A percentile compares a stretch with the other conserved stretches of the same genome.
Evolutionary conservation across 78 protist species (phyloP).

Genomic region (Guillardia theta): DNA sequence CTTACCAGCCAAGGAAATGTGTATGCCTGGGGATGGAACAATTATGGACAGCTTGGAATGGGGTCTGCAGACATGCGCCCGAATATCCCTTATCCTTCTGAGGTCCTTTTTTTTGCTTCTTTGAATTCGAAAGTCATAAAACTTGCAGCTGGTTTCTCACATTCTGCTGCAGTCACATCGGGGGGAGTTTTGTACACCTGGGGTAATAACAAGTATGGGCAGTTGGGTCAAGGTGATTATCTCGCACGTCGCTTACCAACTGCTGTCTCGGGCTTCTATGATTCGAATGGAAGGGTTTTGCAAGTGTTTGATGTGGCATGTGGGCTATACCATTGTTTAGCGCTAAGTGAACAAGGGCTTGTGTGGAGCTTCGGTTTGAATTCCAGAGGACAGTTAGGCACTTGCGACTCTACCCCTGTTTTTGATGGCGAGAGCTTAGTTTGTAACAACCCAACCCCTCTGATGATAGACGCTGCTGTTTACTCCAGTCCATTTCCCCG

Average conservation of each 20-base stretch:
- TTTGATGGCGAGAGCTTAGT: neutral
- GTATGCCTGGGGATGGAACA: neutral
- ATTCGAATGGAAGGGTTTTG: neutral
- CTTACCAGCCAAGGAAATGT: neutral
- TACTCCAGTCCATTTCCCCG: neutral
- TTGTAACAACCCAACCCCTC: neutral
- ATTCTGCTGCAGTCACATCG: neutral
- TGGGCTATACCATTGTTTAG: neutral
- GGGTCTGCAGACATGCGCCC: neutral
- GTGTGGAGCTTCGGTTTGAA: neutral
- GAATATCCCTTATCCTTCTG: neutral
- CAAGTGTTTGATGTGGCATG: neutral
- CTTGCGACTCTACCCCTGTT: neutral
- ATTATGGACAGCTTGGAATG: neutral
- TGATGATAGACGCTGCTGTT: neutral
- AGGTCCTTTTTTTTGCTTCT: neutral
- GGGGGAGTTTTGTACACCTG: neutral
- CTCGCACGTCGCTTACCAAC: neutral
- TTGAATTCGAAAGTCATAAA: neutral
- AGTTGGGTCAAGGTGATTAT: neutral
- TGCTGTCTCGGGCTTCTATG: neutral
- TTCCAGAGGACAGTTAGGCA: neutral
- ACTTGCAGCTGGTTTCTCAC: neutral
- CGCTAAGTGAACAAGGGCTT: neutral
- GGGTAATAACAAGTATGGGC: neutral